Evolutionary conservation across 2,329 filamentous ascomycete genomes (phyloP), one percentile per base, ranked within the genome.

Genomic region (Verticillium longisporum): DNA sequence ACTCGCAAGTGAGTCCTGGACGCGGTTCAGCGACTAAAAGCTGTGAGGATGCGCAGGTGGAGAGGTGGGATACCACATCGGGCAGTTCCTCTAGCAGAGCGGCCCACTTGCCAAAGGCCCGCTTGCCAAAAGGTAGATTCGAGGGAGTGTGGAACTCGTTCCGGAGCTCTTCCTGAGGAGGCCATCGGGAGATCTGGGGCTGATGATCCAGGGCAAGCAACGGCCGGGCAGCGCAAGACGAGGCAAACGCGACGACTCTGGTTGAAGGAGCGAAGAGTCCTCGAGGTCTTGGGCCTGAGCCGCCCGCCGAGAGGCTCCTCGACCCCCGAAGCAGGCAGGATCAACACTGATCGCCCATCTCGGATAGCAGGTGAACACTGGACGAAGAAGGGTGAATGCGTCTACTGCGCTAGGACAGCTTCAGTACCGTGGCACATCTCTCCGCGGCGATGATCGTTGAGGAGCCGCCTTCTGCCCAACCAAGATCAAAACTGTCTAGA

Each of bases 21-120:
- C 18, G 66, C 68, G 64, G 67, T 66, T 67, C 64, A 71, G 70
- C 66, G 69, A 74, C 69, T 68, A 68, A 68, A 36, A 13, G 70
- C 62, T 61, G 70, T 67, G 68, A 68, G 68, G 67, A 68, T 67
- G 54, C 69, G 70, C 68, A 50, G n/a, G n/a, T 10, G 41, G 41
- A 61, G 41, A 26, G 45, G 57, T 60, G 61, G 61, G 61, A 63
- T 64, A 41, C 57, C 63, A 61, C 54, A 31, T 66, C 61, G 58
- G 59, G 50, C 58, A 55, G 53, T 65, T 59, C 65, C 64, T 61
- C 67, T 60, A 62, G 53, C 63, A 61, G 62, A 61, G 60, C 60
- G 62, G 60, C 57, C 59, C 61, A 60, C 66, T n/a, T n/a, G n/a
- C n/a, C n/a, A n/a, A n/a, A n/a, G n/a, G n/a, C n/a, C n/a, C n/a